Percentiles rank a stretch among this genome's conserved stretches.
Evolutionary conservation across 352 stramenopile species (phyloP).

Genomic region (Globisporangium middletonii): DNA sequence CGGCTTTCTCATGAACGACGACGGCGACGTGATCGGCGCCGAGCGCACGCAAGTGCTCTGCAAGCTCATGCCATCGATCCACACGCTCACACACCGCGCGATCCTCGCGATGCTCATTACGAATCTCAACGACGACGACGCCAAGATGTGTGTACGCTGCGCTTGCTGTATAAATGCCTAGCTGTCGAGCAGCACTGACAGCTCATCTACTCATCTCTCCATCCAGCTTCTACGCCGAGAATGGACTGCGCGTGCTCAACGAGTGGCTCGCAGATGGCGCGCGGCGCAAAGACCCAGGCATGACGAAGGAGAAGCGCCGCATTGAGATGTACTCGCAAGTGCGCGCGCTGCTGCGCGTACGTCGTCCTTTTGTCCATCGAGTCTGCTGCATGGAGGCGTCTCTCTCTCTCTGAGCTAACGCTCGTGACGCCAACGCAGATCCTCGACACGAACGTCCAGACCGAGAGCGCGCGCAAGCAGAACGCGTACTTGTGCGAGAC

Average conservation of each 20-base stretch:
- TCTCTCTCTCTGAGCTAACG: conserved; percentile 4
- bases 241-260: conserved; percentile 68
- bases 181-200: background rate
- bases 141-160: conserved; percentile 38
- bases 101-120: conserved; percentile 71
- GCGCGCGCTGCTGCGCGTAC: conserved; percentile 57
- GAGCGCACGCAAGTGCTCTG: conserved; percentile 75
- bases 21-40: conserved; percentile 61
- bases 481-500: conserved; percentile 61
- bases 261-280: conserved; percentile 58
- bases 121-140: conserved; percentile 62
- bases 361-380: background rate
- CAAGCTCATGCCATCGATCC: conserved; percentile 82
- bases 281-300: conserved; percentile 24
- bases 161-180: background rate
- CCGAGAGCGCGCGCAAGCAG: conserved; percentile 51
- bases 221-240: conserved; percentile 61
- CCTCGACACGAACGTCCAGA: conserved; percentile 69
- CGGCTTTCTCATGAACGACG: conserved; percentile 78
- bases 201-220: no score
- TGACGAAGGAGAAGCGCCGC: conserved; percentile 58
- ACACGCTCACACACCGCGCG: conserved; percentile 69
- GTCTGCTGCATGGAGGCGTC: background rate
- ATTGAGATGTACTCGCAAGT: conserved; percentile 76
- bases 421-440: conserved; percentile 20